Evolutionary conservation across 345 rosid species (phyloP), one percentile per base, ranked within the genome.

Genomic region (Abelmoschus esculentus): DNA sequence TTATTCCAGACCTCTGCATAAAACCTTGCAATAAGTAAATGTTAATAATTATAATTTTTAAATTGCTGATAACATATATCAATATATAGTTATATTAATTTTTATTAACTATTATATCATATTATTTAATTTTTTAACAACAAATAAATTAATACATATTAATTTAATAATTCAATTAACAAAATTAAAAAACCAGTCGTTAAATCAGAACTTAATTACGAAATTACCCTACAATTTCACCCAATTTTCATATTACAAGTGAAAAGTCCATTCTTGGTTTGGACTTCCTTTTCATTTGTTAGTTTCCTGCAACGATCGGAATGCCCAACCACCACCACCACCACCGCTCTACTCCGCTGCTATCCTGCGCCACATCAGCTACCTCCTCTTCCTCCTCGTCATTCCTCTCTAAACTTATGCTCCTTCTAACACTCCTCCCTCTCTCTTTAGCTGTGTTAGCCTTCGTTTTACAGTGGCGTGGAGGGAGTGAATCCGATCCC

Each of bases 391-490:
- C 34, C 32, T 55, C 65, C 54, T 81, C 78, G 15, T 81, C 92
- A n/a, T 82, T 86, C 52, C 53, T 82, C 12, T 85, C 90, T 3
- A 86, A 75, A 83, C 86, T 95, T 11, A 83, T 91, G 55, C 86
- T 89, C 54, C 95, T 91, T 57, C 86, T 91, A 63, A 89, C 98
- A 18, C 69, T 89, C 70, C 93, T 91, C 65, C 96, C 97, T 4
- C 83, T 91, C 64, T 87, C 98, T 57, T 92, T 93, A 42, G 98
- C 97, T 12, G 86, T 85, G 74, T 81, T 93, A 69, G 98, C 97
- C 56, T 93, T 93, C 70, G 61, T 80, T 72, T 97, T 93, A 75
- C 97, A 89, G 82, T 93, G 97, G 98, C 91, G 89, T 70, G 98
- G 96, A 54, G 93, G 89, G 5, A 83, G 84, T n/a, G 74, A 88